Evolutionary conservation across 1,284 basidiomycete genomes (phyloP).

Genomic region (Thecaphora thlaspeos): DNA sequence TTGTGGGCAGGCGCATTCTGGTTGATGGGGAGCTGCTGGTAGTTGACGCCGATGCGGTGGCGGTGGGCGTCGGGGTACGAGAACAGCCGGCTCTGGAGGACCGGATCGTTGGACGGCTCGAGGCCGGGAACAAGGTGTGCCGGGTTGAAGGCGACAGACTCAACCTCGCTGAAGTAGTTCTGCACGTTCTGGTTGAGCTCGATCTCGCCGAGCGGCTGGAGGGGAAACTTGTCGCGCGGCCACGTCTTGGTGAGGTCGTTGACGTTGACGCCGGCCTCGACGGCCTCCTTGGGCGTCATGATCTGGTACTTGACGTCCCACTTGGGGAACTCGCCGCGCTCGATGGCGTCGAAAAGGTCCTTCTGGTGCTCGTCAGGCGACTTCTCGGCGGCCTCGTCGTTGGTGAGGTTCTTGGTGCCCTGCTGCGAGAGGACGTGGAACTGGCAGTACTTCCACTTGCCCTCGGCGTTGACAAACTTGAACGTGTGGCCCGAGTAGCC

Average conservation of each 20-base stretch:
- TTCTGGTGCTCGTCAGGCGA: slow-evolving; percentile 40
- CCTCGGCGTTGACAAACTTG: slow-evolving; percentile 41
- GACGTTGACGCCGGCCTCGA: slow-evolving; percentile 27
- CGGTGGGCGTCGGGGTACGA: slow-evolving; percentile 80
- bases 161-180: slow-evolving; percentile 52
- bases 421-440: slow-evolving; percentile 41
- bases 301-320: slow-evolving; percentile 51
- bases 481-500: slow-evolving; percentile 46
- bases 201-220: slow-evolving; percentile 42
- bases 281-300: slow-evolving; percentile 32
- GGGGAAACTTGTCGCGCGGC: slow-evolving; percentile 38
- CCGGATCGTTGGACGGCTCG: slow-evolving; percentile 47
- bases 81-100: slow-evolving; percentile 50
- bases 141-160: slow-evolving; percentile 44
- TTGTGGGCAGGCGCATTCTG: slow-evolving; percentile 18
- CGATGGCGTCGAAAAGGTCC: slow-evolving; percentile 51
- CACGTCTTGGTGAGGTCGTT: slow-evolving; percentile 46
- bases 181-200: slow-evolving; percentile 42
- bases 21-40: slow-evolving; percentile 47
- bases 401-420: slow-evolving; percentile 30
- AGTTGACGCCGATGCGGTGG: slow-evolving; percentile 63
- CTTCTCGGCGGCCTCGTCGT: slow-evolving; percentile 27
- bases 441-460: slow-evolving; percentile 42
- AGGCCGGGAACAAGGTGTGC: slow-evolving; percentile 42
- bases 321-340: slow-evolving; percentile 45